Evolutionary conservation across 1,284 basidiomycete genomes (phyloP).

Genomic region (Austroboletus olivaceoglutinosus): DNA sequence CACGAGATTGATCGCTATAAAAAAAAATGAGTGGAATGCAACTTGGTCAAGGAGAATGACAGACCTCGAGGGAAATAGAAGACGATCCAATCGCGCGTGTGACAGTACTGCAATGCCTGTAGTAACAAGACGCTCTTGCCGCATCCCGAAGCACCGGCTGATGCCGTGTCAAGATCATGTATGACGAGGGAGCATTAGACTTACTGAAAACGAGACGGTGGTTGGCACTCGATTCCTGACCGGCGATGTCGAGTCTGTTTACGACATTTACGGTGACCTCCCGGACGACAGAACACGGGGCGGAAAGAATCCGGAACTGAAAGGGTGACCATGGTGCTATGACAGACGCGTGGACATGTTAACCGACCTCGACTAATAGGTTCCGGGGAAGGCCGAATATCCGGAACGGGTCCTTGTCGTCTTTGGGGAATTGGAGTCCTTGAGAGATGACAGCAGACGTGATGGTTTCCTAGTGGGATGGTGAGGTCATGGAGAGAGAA

Average conservation of each 20-base stretch:
- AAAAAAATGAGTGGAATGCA: background rate
- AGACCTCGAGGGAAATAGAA: slow-evolving; percentile 86
- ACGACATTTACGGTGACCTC: slow-evolving; percentile 55
- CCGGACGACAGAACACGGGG: slow-evolving; percentile 66
- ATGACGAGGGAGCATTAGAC: slow-evolving; percentile 24
- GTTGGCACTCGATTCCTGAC: slow-evolving; percentile 40
- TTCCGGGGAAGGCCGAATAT: slow-evolving; percentile 67
- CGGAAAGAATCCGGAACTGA: slow-evolving; percentile 65
- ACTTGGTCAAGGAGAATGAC: background rate
- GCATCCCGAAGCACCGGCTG: slow-evolving; percentile 75
- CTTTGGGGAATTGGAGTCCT: slow-evolving; percentile 33
- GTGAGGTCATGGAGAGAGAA: background rate
- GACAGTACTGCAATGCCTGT: slow-evolving; percentile 76
- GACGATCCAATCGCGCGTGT: slow-evolving; percentile 77
- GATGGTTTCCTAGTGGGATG: slow-evolving; percentile 26
- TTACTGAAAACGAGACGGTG: slow-evolving; percentile 61
- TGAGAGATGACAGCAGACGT: slow-evolving; percentile 30
- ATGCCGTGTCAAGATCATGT: slow-evolving; percentile 4
- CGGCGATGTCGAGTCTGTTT: slow-evolving; percentile 50
- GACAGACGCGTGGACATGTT: slow-evolving; percentile 6
- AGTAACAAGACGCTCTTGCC: slow-evolving; percentile 85
- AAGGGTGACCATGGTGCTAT: background rate
- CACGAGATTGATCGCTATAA: slow-evolving; percentile 64
- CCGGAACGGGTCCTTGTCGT: slow-evolving; percentile 49
- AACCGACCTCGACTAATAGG: slow-evolving; percentile 61